Percentiles rank a stretch among this genome's conserved stretches.
These are phyloP conservation scores for Magnusiomyces magnusii DNA, from an alignment of 1,139 yeast species.

Conservation along the genomic window DNA sequence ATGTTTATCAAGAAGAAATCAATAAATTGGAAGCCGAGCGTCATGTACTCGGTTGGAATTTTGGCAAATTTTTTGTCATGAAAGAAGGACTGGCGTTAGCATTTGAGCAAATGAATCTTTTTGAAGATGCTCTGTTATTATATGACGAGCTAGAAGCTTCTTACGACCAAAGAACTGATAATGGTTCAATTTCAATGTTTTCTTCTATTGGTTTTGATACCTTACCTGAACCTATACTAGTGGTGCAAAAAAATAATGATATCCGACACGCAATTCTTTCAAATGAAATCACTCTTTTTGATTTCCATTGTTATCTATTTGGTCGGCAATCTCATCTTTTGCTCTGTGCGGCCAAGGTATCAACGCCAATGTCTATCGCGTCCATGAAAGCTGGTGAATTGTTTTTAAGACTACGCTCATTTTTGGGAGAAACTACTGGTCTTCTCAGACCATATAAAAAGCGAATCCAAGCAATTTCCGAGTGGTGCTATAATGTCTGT, in stretches of 20 bases:
- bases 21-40: constrained; percentile 31
- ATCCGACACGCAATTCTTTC: constrained; percentile 34
- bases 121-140: constrained; percentile 49
- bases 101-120: constrained; percentile 45
- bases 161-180: constrained; percentile 23
- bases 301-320: constrained; percentile 37
- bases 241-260: constrained; percentile 19
- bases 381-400: constrained; percentile 29
- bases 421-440: constrained; percentile 38
- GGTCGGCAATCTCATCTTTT: constrained; percentile 37
- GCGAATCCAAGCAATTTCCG: constrained; percentile 25
- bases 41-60: constrained; percentile 38
- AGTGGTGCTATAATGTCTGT: constrained; percentile 33
- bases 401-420: constrained; percentile 32
- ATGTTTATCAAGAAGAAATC: constrained; percentile 36
- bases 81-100: constrained; percentile 43
- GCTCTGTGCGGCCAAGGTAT: constrained; percentile 25
- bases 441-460: constrained; percentile 25
- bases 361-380: constrained; percentile 36
- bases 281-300: constrained; percentile 37
- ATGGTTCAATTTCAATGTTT: constrained; percentile 25
- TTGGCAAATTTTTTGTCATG: constrained; percentile 39
- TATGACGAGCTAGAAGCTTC: constrained; percentile 38
- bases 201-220: constrained; percentile 29
- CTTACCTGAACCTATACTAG: constrained; percentile 6